Percentiles rank a stretch among this genome's conserved stretches.
Conservation (phyloP, 805 yeast species). For the Saccharomycopsis vini region DNA sequence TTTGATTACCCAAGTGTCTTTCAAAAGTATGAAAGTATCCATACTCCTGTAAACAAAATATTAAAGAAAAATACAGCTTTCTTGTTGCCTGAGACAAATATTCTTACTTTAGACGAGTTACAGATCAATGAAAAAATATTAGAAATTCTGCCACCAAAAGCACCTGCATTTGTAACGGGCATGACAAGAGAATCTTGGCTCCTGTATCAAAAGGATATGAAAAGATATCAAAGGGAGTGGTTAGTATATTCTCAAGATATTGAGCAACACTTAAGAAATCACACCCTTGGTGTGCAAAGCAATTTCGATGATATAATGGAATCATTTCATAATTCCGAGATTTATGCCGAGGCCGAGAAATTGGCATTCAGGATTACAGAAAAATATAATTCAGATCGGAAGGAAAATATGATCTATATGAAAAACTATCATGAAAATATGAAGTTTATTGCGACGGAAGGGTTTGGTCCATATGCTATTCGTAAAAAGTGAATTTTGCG, state of each 20-base stretch:
- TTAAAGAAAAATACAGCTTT: neutral
- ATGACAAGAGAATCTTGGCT: conserved; percentile 1
- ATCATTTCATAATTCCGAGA: conserved; percentile 1
- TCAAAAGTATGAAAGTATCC: conserved; percentile 9
- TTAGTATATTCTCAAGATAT: conserved; percentile 1
- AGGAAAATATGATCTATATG: conserved; percentile 10
- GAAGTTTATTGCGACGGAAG: neutral
- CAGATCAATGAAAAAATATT: conserved; percentile 2
- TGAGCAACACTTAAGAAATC: conserved; percentile 1
- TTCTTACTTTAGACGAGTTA: no score
- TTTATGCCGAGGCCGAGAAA: conserved; percentile 4
- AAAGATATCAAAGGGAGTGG: conserved; percentile 9
- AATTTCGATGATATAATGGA: conserved; percentile 2
- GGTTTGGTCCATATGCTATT: no score
- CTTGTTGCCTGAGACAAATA: neutral
- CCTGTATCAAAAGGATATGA: conserved; percentile 2
- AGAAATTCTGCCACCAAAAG: conserved; percentile 3
- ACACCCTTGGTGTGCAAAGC: neutral
- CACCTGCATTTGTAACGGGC: conserved; percentile 4
- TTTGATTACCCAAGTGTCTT: neutral
- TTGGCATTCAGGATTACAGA: conserved; percentile 7
- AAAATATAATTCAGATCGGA: conserved; percentile 3
- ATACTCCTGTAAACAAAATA: conserved; percentile 17
- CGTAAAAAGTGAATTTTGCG: no score
- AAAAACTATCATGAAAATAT: conserved; percentile 8